Percentiles rank a stretch among this genome's conserved stretches.
Conservation (phyloP, 805 yeast genomes). For the Saturnispora besseyi region DNA sequence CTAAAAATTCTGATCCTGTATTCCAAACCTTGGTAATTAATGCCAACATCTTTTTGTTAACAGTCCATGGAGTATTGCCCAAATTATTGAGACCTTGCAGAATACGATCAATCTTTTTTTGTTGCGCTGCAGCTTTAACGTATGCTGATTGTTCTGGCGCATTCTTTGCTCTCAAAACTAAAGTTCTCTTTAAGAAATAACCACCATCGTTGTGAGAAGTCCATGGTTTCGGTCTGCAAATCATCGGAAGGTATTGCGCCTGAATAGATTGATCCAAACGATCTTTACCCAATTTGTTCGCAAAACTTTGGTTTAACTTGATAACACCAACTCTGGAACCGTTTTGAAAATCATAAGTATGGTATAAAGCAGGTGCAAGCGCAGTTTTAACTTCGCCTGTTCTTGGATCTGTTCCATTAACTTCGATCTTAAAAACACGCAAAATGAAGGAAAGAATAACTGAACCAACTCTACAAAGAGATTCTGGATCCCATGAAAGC, state of each 20-base stretch:
- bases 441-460: conserved; percentile 63
- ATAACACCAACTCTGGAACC: conserved; percentile 80
- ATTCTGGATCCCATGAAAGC: conserved; percentile 24
- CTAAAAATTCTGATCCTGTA: conserved; percentile 62
- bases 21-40: conserved; percentile 81
- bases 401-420: conserved; percentile 71
- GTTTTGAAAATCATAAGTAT: conserved; percentile 70
- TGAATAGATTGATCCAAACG: conserved; percentile 50
- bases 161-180: conserved; percentile 68
- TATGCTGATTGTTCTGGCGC: conserved; percentile 88
- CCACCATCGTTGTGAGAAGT: conserved; percentile 77
- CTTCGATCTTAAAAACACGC: conserved; percentile 75
- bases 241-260: conserved; percentile 90
- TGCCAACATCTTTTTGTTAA: conserved; percentile 62
- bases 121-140: conserved; percentile 71
- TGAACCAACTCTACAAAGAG: conserved; percentile 69
- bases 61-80: conserved; percentile 89
- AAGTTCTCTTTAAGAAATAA: conserved; percentile 53
- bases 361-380: conserved; percentile 83
- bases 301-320: conserved; percentile 61
- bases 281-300: conserved; percentile 58
- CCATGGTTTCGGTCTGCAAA: conserved; percentile 89
- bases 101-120: conserved; percentile 54
- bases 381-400: conserved; percentile 61
- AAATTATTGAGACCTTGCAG: conserved; percentile 77